These are phyloP conservation scores for Aspergillus saccharolyticus DNA, from an alignment of 495 filamentous ascomycete genomes.

Conservation along the genomic window DNA sequence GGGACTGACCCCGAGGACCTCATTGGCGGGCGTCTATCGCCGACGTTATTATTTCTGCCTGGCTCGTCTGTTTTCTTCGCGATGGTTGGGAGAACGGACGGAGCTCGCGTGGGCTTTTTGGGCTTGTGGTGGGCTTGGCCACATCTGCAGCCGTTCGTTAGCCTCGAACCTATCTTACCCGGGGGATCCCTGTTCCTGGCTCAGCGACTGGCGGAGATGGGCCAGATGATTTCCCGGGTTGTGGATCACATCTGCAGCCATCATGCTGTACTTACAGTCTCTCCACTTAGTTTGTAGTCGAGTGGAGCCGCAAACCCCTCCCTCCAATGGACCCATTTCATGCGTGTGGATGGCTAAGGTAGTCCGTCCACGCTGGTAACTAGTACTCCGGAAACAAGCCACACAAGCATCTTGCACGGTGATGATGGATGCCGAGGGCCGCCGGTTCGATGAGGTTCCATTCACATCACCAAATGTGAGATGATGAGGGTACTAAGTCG, in stretches of 20 bases:
- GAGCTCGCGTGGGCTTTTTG: slow-evolving; percentile 13
- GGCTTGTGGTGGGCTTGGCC: not conserved
- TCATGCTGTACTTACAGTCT: slow-evolving; percentile 2
- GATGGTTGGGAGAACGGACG: slow-evolving; percentile 2
- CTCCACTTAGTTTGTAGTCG: not conserved
- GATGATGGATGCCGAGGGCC: not conserved
- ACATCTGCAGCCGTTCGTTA: slow-evolving; percentile 14
- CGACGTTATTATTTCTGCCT: not conserved
- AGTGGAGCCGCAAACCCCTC: not conserved
- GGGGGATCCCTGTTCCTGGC: slow-evolving; percentile 11
- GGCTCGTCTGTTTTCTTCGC: not conserved
- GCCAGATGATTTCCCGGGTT: slow-evolving; percentile 6
- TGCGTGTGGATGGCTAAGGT: no score
- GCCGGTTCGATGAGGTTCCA: not conserved
- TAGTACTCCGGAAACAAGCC: no score
- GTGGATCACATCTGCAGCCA: slow-evolving; percentile 1
- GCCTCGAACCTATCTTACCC: slow-evolving; percentile 14
- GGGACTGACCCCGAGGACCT: not conserved
- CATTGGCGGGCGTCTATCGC: not conserved
- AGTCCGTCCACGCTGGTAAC: no score
- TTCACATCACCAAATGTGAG: no score
- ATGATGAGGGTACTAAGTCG: no score
- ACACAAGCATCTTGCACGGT: no score
- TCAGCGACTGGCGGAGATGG: slow-evolving; percentile 5
- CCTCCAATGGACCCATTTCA: no score